Base-by-base conservation (phyloP, 2,329 filamentous ascomycete species). In the Neofusicoccum laricinum region DNA sequence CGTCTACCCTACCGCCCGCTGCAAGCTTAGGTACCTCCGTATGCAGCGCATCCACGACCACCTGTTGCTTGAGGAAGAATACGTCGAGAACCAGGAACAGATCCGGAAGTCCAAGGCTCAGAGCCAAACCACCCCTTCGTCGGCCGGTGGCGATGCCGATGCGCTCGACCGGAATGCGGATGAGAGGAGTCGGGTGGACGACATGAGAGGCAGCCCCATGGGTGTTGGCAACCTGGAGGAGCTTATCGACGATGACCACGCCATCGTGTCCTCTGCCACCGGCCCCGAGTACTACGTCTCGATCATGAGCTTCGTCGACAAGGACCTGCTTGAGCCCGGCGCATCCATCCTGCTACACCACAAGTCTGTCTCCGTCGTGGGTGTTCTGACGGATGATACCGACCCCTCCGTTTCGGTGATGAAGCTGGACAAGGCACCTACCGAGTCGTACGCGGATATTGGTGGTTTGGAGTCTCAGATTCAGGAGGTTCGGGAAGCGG, bases 301-400 rank as follows among this genome's bases (percentile, higher is more conserved):
- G 71, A 99, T 99, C 85, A 98, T 98, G 95, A 97, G 94, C 63
- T 99, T 99, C 73, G 95, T 99, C 69, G 95, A 99, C 84, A 99
- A 99, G 81, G 95, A 99, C 74, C 87, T 99, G 3, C 85, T 99
- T 48, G 95, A 99, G 79, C 95, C 95, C 1, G 96, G 96, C 66
- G 93, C 95, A 17, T 97, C 93, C 72, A 95, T 99, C 55, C 83
- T 99, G 55, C 83, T 99, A 65, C 95, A 99, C 75, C 95, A 99
- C 80, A 99, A 99, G 83, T 96, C 91, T 61, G 94, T 98, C 59
- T 97, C 94, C 46, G 96, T 99, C 49, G 95, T 99, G 34, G 95
- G 96, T 78, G 95, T 99, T 19, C 82, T 99, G 71, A 98, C 94
- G 1, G 95, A 99, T 71, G 95, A 99, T 74, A 89, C 95, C 17